Evolutionary conservation across 108 stramenopile species (phyloP).

Genomic region (Pseudonitzschia delicatissima): DNA sequence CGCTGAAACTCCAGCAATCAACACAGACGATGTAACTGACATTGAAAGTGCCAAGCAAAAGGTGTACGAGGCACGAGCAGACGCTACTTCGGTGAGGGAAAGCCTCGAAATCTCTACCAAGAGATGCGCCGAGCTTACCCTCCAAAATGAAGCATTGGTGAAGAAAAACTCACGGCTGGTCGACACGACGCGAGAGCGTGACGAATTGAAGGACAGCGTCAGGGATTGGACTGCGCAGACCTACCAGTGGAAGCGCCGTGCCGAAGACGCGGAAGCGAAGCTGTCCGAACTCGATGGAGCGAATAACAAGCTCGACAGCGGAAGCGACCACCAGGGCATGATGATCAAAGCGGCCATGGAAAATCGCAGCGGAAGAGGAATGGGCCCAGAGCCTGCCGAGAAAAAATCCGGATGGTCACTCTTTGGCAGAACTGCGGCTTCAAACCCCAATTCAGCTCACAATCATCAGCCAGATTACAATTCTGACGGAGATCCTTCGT

Average conservation of each 20-base stretch:
- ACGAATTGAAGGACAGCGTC: conserved; percentile 8
- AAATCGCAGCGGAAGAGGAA: not conserved
- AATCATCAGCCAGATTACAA: no score
- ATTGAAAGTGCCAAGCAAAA: conserved; percentile 14
- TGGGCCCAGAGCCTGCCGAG: no score
- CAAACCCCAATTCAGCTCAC: no score
- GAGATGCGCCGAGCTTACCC: conserved; percentile 11
- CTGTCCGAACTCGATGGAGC: not conserved
- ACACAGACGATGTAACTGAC: conserved; percentile 14
- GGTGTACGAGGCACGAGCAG: conserved; percentile 11
- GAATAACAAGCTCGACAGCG: not conserved
- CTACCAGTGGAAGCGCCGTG: conserved; percentile 30
- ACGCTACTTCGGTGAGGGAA: conserved; percentile 6
- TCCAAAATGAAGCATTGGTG: conserved; percentile 15
- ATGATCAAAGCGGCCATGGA: conserved; percentile 31
- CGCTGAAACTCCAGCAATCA: conserved; percentile 16
- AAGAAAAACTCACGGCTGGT: not conserved
- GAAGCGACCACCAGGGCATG: conserved; percentile 19
- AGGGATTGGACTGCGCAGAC: conserved; percentile 25
- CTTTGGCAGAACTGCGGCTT: not conserved
- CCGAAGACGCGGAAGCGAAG: conserved; percentile 32
- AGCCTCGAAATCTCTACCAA: conserved; percentile 9
- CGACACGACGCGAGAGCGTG: conserved; percentile 13
- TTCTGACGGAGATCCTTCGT: no score
- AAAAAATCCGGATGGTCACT: not conserved